Conservation (phyloP, 345 rosid genomes). For the Raphanus sativus region DNA sequence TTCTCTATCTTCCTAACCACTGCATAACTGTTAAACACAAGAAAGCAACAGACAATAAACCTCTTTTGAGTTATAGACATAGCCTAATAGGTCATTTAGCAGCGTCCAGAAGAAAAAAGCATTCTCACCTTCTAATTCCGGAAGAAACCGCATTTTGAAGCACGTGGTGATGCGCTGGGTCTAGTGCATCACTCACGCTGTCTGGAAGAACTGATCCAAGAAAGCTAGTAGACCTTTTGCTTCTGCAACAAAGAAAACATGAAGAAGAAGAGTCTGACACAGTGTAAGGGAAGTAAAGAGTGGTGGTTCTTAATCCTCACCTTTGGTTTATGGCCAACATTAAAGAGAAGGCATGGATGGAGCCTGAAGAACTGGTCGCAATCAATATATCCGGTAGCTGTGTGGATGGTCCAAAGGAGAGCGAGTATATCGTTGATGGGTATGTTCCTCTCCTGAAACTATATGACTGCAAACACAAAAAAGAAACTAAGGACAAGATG, state of each 20-base stretch:
- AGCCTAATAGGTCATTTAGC: background rate
- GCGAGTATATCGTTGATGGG: slow-evolving; percentile 80
- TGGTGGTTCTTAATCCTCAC: slow-evolving; percentile 39
- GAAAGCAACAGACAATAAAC: background rate
- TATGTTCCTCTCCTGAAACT: slow-evolving; percentile 90
- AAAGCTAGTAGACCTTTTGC: slow-evolving; percentile 63
- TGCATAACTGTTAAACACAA: slow-evolving; percentile 48
- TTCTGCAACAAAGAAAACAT: slow-evolving; percentile 34
- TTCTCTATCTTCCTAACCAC: slow-evolving; percentile 71
- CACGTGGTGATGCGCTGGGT: slow-evolving; percentile 77
- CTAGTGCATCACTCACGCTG: slow-evolving; percentile 73
- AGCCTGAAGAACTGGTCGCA: slow-evolving; percentile 86
- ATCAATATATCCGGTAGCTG: slow-evolving; percentile 74
- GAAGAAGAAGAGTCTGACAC: background rate
- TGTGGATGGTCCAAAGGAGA: slow-evolving; percentile 78
- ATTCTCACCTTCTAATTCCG: slow-evolving; percentile 67
- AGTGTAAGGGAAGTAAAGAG: slow-evolving; percentile 3
- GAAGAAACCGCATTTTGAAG: slow-evolving; percentile 68
- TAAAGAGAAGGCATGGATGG: slow-evolving; percentile 71
- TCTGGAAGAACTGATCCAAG: slow-evolving; percentile 81
- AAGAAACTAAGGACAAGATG: background rate
- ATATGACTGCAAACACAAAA: slow-evolving; percentile 51
- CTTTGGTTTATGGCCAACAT: slow-evolving; percentile 65
- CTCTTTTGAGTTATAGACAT: background rate
- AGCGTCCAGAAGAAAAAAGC: background rate